phyloP scores from a whole-genome alignment of 106 monocot species.

The Narthecium ossifragum region DNA sequence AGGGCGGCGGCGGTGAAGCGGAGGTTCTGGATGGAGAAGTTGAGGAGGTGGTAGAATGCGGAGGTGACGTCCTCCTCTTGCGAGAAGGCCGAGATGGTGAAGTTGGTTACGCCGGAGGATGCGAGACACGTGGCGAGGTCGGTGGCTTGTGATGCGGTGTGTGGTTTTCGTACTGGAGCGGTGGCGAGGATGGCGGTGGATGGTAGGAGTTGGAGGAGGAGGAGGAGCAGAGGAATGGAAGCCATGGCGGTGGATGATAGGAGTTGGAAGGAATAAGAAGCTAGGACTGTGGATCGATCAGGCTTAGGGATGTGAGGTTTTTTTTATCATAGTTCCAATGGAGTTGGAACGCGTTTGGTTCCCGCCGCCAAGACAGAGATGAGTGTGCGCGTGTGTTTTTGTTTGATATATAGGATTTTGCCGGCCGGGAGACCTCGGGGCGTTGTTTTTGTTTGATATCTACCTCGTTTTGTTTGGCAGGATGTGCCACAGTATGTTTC shows the following conservation, averaged over 20 bases:
- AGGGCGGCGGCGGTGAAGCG: slow-evolving; percentile 17
- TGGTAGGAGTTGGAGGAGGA: background rate
- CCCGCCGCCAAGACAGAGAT: no score
- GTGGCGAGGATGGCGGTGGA: background rate
- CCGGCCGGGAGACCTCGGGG: no score
- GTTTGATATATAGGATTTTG: no score
- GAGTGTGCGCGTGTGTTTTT: no score
- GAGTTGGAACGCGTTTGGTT: no score
- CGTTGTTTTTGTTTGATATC: no score
- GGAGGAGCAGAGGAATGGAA: background rate
- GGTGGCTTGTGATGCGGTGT: background rate
- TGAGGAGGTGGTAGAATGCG: background rate
- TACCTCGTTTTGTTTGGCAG: no score
- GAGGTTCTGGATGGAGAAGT: slow-evolving; percentile 39
- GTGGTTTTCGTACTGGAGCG: background rate
- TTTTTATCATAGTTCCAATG: no score
- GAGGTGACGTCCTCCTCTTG: background rate
- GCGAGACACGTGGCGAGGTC: slow-evolving; percentile 5
- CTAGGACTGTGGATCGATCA: no score
- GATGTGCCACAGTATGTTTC: no score
- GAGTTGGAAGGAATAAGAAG: no score
- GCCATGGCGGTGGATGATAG: background rate
- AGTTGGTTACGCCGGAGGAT: background rate
- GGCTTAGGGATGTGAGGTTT: no score
- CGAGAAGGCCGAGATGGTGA: background rate